Conservation (phyloP, 345 rosid genomes). For the Crucihimalaya himalaica region DNA sequence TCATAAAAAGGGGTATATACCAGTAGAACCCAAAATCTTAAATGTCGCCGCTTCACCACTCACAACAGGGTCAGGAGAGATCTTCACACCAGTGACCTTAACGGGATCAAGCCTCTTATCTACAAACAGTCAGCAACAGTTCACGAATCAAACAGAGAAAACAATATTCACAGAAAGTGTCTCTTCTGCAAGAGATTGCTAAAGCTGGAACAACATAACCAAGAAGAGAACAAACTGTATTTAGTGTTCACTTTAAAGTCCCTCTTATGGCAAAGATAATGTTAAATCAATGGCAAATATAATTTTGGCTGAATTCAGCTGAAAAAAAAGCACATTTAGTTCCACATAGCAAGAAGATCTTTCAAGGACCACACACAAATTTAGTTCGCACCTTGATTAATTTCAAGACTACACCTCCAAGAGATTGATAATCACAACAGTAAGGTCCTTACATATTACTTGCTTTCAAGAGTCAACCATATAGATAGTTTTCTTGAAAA, state of each 20-base stretch:
- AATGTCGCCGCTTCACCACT: slow-evolving; percentile 57
- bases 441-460: background rate
- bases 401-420: background rate
- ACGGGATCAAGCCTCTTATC: slow-evolving; percentile 51
- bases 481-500: background rate
- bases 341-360: no score
- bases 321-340: background rate
- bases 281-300: no score
- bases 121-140: slow-evolving; percentile 24
- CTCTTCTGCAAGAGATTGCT: background rate
- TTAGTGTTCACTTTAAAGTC: background rate
- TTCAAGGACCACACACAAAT: background rate
- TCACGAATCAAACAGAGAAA: background rate
- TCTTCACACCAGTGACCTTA: slow-evolving; percentile 50
- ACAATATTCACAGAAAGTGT: background rate
- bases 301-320: background rate
- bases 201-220: background rate
- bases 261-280: no score
- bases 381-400: no score
- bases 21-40: slow-evolving; percentile 58
- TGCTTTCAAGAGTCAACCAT: background rate
- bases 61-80: slow-evolving; percentile 61
- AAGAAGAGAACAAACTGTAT: background rate
- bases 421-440: background rate
- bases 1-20: slow-evolving; percentile 26